Conservation (phyloP, 306 rosid species). For the Trifolium pratense region DNA sequence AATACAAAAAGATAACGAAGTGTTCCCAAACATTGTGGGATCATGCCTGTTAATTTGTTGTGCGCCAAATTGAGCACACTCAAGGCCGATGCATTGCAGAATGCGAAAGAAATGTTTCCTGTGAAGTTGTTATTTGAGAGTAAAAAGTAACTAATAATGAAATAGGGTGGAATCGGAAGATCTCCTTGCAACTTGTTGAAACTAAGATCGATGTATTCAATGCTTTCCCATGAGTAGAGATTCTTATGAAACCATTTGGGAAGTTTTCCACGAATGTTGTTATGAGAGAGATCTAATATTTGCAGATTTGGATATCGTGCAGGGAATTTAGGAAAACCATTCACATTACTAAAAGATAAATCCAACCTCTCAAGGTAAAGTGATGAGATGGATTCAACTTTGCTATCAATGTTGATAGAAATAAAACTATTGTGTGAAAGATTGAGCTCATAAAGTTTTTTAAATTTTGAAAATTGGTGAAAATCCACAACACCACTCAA, state of each 20-base stretch:
- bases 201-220: background rate
- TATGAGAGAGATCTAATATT: background rate
- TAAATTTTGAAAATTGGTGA: too few species aligned
- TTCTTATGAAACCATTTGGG: background rate
- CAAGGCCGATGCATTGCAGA: background rate
- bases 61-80: background rate
- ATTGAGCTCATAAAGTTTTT: too few species aligned
- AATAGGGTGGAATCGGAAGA: background rate
- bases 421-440: too few species aligned
- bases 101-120: background rate
- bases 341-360: background rate
- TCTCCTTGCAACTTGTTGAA: background rate
- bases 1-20: background rate
- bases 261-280: background rate
- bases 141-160: background rate
- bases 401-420: background rate
- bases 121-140: background rate
- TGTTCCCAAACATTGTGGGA: slow-evolving; percentile 40
- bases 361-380: background rate
- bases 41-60: slow-evolving; percentile 10
- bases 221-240: background rate
- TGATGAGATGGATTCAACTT: background rate
- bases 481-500: too few species aligned
- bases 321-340: background rate
- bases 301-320: background rate